Percentiles rank a stretch among this genome's conserved stretches.
Conservation (phyloP, 2,329 filamentous ascomycete species). For the Trichoderma sp. region DNA sequence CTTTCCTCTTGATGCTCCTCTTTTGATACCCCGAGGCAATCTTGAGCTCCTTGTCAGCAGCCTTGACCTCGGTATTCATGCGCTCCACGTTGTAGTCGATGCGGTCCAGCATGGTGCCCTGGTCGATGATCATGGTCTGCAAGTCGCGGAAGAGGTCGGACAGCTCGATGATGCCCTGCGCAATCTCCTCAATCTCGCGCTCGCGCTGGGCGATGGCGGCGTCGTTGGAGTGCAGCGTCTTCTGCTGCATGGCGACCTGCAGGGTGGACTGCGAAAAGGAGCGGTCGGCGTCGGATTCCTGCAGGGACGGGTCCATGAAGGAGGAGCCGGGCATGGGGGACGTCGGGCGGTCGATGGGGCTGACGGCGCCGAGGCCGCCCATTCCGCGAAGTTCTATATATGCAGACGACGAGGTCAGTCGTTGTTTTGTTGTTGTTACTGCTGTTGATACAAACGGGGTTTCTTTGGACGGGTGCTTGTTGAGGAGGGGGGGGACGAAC, state of each 20-base stretch:
- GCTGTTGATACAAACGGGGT: too few species aligned
- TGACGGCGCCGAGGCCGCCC: constrained; percentile 58
- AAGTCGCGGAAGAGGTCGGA: constrained; percentile 96
- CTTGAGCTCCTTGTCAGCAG: constrained; percentile 86
- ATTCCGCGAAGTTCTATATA: constrained; percentile 71
- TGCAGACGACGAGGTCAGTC: neutral
- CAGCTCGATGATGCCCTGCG: constrained; percentile 95
- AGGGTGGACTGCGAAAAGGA: constrained; percentile 89
- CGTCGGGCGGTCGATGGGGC: constrained; percentile 54
- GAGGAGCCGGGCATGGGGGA: constrained; percentile 53
- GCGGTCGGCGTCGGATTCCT: constrained; percentile 92
- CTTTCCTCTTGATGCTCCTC: constrained; percentile 85
- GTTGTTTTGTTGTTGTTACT: neutral
- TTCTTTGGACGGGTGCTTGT: neutral
- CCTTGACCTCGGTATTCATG: constrained; percentile 92
- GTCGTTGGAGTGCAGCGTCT: constrained; percentile 74
- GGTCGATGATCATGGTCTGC: constrained; percentile 92
- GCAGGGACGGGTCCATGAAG: constrained; percentile 82
- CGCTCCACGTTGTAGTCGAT: constrained; percentile 98
- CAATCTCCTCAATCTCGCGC: constrained; percentile 95
- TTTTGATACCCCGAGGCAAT: constrained; percentile 88
- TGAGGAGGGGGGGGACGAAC: constrained; percentile 50
- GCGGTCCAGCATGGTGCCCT: constrained; percentile 87
- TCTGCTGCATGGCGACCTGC: constrained; percentile 72
- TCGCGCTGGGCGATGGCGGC: constrained; percentile 86